phyloP scores from a whole-genome alignment of 805 yeast genomes.

The Metschnikowia lachancei region DNA sequence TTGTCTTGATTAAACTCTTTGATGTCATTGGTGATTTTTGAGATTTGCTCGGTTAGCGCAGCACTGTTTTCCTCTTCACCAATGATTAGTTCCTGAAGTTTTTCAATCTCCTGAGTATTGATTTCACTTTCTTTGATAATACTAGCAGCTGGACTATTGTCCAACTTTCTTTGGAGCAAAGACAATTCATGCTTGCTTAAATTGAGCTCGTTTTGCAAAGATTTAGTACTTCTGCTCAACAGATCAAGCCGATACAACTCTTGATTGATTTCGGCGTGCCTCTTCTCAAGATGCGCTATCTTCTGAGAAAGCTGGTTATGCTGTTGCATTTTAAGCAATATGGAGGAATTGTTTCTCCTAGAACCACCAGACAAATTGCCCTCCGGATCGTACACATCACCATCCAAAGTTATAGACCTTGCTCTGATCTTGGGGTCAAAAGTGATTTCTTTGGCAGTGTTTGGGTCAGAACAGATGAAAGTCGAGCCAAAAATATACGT shows the following conservation, averaged over 20 bases:
- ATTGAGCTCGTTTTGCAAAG: conserved; percentile 57
- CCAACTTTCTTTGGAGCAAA: conserved; percentile 52
- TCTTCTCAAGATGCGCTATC: conserved; percentile 40
- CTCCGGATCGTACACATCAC: conserved; percentile 93
- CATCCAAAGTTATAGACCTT: conserved; percentile 84
- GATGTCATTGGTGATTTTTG: conserved; percentile 67
- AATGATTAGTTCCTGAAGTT: conserved; percentile 41
- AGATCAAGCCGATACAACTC: conserved; percentile 43
- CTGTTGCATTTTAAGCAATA: conserved; percentile 63
- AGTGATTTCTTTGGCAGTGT: conserved; percentile 84
- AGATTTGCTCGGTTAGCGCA: conserved; percentile 44
- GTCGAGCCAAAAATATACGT: conserved; percentile 87
- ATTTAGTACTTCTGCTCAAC: conserved; percentile 48
- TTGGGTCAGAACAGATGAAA: conserved; percentile 83
- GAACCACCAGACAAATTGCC: conserved; percentile 98
- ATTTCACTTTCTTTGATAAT: conserved; percentile 50
- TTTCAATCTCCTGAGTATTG: conserved; percentile 45
- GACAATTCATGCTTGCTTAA: conserved; percentile 58
- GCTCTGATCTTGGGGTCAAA: conserved; percentile 78
- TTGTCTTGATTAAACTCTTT: conserved; percentile 77
- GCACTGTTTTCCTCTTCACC: conserved; percentile 25
- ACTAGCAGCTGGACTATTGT: conserved; percentile 53
- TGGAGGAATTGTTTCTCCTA: conserved; percentile 54
- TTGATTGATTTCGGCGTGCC: conserved; percentile 38
- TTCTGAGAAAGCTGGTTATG: conserved; percentile 48